phyloP scores from a whole-genome alignment of 2,329 filamentous ascomycete genomes.

The Neurospora sp. region DNA sequence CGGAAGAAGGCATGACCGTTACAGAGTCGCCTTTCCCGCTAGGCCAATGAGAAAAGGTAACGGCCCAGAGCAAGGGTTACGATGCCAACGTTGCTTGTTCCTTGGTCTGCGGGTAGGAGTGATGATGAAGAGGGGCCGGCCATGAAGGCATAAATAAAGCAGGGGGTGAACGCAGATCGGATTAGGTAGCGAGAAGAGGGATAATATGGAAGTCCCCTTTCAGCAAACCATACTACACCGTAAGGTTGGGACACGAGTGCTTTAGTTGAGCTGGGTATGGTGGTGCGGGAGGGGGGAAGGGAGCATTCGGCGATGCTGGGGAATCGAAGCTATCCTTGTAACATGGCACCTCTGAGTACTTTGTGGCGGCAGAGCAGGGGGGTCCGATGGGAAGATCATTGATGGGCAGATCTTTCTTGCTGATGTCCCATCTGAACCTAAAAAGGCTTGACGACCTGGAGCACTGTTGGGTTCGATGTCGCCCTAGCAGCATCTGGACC shows the following conservation, averaged over 20 bases:
- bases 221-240: conserved; percentile 4
- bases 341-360: conserved; percentile 9
- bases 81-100: conserved; percentile 12
- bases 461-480: conserved; percentile 1
- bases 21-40: conserved; percentile 28
- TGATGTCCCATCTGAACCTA: conserved; percentile 13
- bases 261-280: conserved; percentile 10
- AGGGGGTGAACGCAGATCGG: conserved; percentile 15
- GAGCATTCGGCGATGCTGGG: conserved; percentile 11
- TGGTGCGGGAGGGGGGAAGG: conserved; percentile 15
- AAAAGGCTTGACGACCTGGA: conserved; percentile 4
- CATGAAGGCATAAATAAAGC: conserved; percentile 9
- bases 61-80: conserved; percentile 6
- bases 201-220: conserved; percentile 2
- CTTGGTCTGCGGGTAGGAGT: conserved; percentile 10
- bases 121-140: conserved; percentile 4
- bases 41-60: conserved; percentile 25
- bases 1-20: conserved; percentile 45
- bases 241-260: conserved; percentile 8
- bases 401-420: conserved; percentile 19
- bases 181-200: conserved; percentile 15
- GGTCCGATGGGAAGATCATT: conserved; percentile 17
- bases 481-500: conserved; percentile 2
- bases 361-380: conserved; percentile 10
- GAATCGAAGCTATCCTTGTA: neutral